Evolutionary conservation across 148 eudicot species (phyloP).

Genomic region (Rheum nobile): DNA sequence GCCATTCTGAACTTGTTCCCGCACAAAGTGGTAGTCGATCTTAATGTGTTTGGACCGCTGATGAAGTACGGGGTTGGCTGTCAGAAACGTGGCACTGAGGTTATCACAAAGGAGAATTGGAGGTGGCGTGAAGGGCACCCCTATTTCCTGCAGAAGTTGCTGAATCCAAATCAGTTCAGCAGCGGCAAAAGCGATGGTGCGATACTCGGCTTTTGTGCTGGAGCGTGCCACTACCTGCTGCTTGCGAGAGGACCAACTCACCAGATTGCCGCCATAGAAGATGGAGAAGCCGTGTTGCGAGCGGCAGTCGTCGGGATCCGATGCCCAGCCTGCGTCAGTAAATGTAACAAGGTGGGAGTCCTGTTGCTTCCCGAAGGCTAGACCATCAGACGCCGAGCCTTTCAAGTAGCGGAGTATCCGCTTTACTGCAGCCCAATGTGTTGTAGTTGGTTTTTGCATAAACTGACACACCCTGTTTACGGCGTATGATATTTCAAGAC

Average conservation of each 20-base stretch:
- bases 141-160: background rate
- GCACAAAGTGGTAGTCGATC: too few relatives aligned
- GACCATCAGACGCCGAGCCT: background rate
- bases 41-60: background rate
- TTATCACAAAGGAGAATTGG: background rate
- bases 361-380: background rate
- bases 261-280: background rate
- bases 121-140: background rate
- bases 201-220: background rate
- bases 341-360: background rate
- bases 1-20: too few relatives aligned
- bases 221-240: background rate
- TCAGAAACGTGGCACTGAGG: background rate
- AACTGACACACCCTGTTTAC: background rate
- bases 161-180: background rate
- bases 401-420: background rate
- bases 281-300: background rate
- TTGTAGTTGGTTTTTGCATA: background rate
- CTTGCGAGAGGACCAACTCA: background rate
- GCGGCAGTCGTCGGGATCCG: background rate
- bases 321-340: background rate
- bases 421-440: background rate
- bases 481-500: background rate
- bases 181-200: background rate
- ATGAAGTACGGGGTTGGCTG: background rate